Conservation (phyloP, 2,329 filamentous ascomycete species). For the Aspergillus sp. region DNA sequence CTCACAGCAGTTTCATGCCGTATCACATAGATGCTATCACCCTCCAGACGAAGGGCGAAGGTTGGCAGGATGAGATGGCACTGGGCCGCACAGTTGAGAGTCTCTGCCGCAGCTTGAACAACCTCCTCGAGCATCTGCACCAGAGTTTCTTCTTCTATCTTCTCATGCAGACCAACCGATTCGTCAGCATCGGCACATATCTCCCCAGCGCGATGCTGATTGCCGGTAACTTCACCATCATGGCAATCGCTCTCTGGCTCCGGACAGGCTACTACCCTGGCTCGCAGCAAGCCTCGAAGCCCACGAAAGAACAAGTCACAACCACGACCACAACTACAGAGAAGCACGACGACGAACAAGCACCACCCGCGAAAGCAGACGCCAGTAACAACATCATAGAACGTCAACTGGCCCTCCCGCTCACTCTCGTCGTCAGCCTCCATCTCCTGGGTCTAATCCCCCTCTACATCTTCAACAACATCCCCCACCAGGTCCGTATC, state of each 20-base stretch:
- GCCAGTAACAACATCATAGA: conserved; percentile 34
- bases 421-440: conserved; percentile 69
- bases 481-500: conserved; percentile 62
- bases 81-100: conserved; percentile 88
- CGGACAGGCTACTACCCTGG: conserved; percentile 67
- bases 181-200: conserved; percentile 98
- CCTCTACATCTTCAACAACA: conserved; percentile 81
- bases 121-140: conserved; percentile 91
- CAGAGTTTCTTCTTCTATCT: conserved; percentile 99
- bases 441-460: conserved; percentile 80
- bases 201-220: conserved; percentile 96
- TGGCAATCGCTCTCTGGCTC: conserved; percentile 92
- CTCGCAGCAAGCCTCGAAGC: conserved; percentile 28
- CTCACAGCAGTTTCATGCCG: conserved; percentile 94
- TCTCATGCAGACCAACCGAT: conserved; percentile 84
- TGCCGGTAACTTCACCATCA: conserved; percentile 92
- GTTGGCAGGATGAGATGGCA: conserved; percentile 98
- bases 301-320: conserved; percentile 17
- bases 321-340: conserved; percentile 12
- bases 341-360: conserved; percentile 11
- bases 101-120: conserved; percentile 90
- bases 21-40: conserved; percentile 98
- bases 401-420: conserved; percentile 51
- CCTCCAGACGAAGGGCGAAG: conserved; percentile 82
- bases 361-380: conserved; percentile 11